A percentile compares a stretch with the other conserved stretches of the same genome.
phyloP scores from a whole-genome alignment of 331 rosid species.

The Stylosanthes scabra region DNA sequence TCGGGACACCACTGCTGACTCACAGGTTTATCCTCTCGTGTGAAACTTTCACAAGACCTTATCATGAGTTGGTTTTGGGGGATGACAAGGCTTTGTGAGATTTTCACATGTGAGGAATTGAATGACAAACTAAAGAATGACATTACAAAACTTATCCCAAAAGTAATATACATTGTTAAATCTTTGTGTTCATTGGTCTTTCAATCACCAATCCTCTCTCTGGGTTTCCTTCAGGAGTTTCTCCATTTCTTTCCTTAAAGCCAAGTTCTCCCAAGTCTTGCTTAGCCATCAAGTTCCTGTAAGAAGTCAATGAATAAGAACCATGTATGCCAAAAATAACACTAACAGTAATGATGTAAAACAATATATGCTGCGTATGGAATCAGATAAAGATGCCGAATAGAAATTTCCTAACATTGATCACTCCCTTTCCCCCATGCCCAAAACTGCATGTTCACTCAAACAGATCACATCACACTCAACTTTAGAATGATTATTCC shows the following conservation, averaged over 20 bases:
- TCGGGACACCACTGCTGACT: conserved; percentile 1
- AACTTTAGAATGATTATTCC: conserved; percentile 13
- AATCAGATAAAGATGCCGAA: background rate
- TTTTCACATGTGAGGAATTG: too few relatives aligned
- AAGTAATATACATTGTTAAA: conserved; percentile 9
- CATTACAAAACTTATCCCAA: conserved; percentile 34
- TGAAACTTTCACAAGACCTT: too few relatives aligned
- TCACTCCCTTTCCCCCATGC: background rate
- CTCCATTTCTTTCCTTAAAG: conserved; percentile 57
- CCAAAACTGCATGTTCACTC: conserved; percentile 9
- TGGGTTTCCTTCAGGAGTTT: conserved; percentile 47
- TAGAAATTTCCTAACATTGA: background rate
- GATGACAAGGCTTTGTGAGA: too few relatives aligned
- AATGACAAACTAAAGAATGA: conserved; percentile 5
- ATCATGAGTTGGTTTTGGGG: too few relatives aligned
- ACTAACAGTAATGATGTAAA: background rate
- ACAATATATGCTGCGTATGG: background rate
- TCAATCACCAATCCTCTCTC: conserved; percentile 48
- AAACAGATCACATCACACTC: conserved; percentile 10
- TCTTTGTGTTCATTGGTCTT: conserved; percentile 8
- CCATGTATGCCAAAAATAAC: conserved; percentile 4
- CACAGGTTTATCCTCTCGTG: conserved; percentile 5
- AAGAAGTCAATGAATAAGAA: conserved; percentile 33
- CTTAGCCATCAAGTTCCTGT: conserved; percentile 98
- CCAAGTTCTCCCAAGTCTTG: conserved; percentile 97